Evolutionary conservation across 345 rosid species (phyloP), one percentile per base, ranked within the genome.

Genomic region (Pistacia atlantica): DNA sequence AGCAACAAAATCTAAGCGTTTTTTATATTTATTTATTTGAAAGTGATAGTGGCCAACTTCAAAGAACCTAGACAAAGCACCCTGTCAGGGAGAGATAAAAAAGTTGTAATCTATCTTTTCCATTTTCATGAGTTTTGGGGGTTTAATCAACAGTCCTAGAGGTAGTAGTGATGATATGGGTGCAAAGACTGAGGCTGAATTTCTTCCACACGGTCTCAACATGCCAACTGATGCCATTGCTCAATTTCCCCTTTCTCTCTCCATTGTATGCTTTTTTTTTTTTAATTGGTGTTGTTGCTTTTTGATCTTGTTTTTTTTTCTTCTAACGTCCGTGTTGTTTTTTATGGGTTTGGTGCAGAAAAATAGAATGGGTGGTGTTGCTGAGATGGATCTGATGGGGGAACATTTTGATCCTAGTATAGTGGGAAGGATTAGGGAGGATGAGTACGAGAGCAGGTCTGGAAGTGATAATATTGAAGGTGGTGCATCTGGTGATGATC

Each of bases 401-500:
- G 97, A 80, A 54, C 87, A 79, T 74, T 82, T 82, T 11, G 89
- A 92, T 79, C 77, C 78, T 4, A 83, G 84, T 75, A 38, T 87
- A 65, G 1, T 37, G n/a, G 86, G 80, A 57, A 81, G 80, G 82
- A 60, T 71, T 49, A 82, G 54, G 81, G 91, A 88, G 4, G 90
- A 85, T 71, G 89, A 76, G 42, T 80, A 81, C 55, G 94, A 84
- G 76, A 93, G 89, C 84, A 85, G 81, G 82, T 86, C 94, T 12
- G 80, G 87, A 33, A 87, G 90, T 75, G 89, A 89, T 70, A 86
- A 87, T 75, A 49, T 89, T 38, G 93, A 88, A 51, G 90, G 83
- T 65, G 90, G 81, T 61, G 82, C 75, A 67, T 88, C 90, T 9
- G 91, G 90, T n/a, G 90, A 85, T 71, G 92, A 91, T 67, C 84